These are phyloP conservation scores for Camellia oleifera DNA, from an alignment of 179 eudicot species.

Conservation along the genomic window DNA sequence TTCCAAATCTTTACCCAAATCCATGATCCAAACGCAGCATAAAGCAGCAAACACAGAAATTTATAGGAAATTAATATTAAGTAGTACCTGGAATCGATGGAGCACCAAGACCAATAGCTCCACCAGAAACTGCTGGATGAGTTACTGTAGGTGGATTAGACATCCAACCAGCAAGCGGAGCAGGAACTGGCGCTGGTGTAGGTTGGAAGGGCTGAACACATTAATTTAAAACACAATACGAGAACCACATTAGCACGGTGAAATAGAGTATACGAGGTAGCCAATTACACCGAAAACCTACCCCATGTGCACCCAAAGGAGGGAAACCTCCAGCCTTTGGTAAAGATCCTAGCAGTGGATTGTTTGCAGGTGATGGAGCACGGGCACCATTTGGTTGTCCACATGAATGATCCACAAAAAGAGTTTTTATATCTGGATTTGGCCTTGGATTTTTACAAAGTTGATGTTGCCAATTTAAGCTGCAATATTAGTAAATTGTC, in stretches of 20 bases:
- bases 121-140: slow-evolving; percentile 84
- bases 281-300: slow-evolving; percentile 29
- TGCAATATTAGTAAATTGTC: slow-evolving; percentile 31
- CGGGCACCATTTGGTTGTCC: slow-evolving; percentile 91
- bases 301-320: slow-evolving; percentile 92
- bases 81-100: slow-evolving; percentile 70
- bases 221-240: not conserved
- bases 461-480: slow-evolving; percentile 98
- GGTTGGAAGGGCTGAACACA: slow-evolving; percentile 70
- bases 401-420: slow-evolving; percentile 94
- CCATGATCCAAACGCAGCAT: no score
- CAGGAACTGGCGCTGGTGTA: slow-evolving; percentile 57
- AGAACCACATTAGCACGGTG: not conserved
- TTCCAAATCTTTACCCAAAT: no score
- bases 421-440: slow-evolving; percentile 91
- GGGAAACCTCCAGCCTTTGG: slow-evolving; percentile 91
- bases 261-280: not conserved
- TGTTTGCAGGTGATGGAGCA: slow-evolving; percentile 89
- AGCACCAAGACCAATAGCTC: slow-evolving; percentile 75
- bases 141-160: slow-evolving; percentile 61
- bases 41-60: not conserved
- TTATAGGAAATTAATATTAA: not conserved
- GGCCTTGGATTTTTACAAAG: slow-evolving; percentile 94
- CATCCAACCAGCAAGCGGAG: slow-evolving; percentile 97
- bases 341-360: slow-evolving; percentile 69